These are phyloP conservation scores for Monosporascus sp. DNA, from an alignment of 2,329 filamentous ascomycete species.

Conservation along the genomic window DNA sequence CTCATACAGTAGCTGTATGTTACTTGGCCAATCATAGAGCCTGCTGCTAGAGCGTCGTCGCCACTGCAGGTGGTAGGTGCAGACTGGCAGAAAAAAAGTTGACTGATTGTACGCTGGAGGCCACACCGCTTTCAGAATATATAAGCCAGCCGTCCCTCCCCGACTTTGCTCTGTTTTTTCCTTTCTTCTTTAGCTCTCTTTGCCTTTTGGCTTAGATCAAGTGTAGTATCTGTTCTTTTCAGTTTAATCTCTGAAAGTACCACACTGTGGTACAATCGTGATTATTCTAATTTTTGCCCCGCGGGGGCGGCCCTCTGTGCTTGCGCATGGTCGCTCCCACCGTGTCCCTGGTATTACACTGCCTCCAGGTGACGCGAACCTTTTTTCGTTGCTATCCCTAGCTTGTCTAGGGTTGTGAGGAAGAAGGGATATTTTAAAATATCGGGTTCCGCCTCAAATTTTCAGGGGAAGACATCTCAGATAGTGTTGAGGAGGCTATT, in stretches of 20 bases:
- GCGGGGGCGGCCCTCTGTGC: constrained; percentile 57
- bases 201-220: constrained; percentile 67
- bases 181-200: constrained; percentile 51
- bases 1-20: too few relatives aligned
- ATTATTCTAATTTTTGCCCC: constrained; percentile 78
- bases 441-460: too few relatives aligned
- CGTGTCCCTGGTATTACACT: constrained; percentile 75
- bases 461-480: too few relatives aligned
- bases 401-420: constrained; percentile 51
- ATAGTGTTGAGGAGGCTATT: too few relatives aligned
- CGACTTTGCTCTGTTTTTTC: constrained; percentile 35
- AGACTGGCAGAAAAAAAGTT: not conserved
- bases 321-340: constrained; percentile 62
- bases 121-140: constrained; percentile 9
- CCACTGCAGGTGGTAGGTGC: not conserved
- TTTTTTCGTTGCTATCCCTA: constrained; percentile 57
- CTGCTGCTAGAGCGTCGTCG: too few relatives aligned
- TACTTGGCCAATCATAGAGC: too few relatives aligned
- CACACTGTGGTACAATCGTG: constrained; percentile 64
- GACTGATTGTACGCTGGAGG: constrained; percentile 2
- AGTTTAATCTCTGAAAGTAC: constrained; percentile 92
- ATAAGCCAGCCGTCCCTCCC: constrained; percentile 10
- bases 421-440: constrained; percentile 32
- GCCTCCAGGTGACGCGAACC: constrained; percentile 65
- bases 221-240: constrained; percentile 96